These are phyloP conservation scores for Hypoxylon lienhwacheense DNA, from an alignment of 495 filamentous ascomycete species.

Conservation along the genomic window DNA sequence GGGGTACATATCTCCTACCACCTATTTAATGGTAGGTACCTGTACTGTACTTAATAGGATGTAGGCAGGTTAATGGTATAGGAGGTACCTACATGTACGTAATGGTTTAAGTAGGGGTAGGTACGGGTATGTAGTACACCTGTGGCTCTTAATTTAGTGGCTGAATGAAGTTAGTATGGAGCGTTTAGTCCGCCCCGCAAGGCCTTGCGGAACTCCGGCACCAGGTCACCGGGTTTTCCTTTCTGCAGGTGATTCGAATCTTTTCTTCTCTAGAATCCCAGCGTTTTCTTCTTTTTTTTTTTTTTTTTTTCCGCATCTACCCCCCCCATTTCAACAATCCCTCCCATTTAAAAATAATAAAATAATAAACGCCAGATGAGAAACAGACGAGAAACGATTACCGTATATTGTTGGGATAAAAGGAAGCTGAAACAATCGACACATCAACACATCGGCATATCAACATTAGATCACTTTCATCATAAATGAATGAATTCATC, in stretches of 20 bases:
- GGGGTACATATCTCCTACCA: no score
- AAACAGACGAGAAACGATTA: conserved; percentile 22
- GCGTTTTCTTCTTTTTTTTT: neutral
- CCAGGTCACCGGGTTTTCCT: conserved; percentile 25
- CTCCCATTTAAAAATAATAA: conserved; percentile 8
- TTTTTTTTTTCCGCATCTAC: neutral
- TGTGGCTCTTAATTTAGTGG: conserved; percentile 29
- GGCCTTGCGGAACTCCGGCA: conserved; percentile 30
- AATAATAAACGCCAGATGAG: neutral
- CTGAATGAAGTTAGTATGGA: conserved; percentile 10
- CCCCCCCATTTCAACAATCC: conserved; percentile 23
- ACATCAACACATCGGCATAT: no score
- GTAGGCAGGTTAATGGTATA: no score
- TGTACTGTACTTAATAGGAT: no score
- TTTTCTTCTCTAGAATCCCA: conserved; percentile 10
- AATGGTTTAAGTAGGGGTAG: no score
- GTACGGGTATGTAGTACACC: neutral
- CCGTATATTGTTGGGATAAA: no score
- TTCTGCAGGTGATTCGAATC: conserved; percentile 29
- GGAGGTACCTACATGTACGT: neutral
- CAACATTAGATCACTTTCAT: neutral
- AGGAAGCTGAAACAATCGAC: no score
- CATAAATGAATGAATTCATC: conserved; percentile 20
- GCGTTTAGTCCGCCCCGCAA: conserved; percentile 20
- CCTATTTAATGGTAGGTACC: no score